Percentiles rank a stretch among this genome's conserved stretches.
These are phyloP conservation scores for Rhizopogon vesiculosus DNA, from an alignment of 768 basidiomycete species.

Conservation along the genomic window DNA sequence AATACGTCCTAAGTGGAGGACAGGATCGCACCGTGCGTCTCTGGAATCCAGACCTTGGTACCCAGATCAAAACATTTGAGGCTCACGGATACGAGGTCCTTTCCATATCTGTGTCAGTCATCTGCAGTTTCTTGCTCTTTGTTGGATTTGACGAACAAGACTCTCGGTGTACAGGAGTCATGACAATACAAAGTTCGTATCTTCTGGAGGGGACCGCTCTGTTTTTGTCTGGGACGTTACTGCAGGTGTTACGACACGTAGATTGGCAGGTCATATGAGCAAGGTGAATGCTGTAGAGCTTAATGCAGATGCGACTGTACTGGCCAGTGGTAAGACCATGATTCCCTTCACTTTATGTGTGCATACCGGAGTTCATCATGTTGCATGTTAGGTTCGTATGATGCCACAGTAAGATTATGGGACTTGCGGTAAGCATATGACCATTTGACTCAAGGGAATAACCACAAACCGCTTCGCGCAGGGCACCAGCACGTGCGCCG, in stretches of 20 bases:
- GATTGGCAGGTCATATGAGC: constrained; percentile 85
- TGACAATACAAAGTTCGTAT: constrained; percentile 93
- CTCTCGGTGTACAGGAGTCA: constrained; percentile 51
- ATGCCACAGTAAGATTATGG: constrained; percentile 89
- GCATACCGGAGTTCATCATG: background rate
- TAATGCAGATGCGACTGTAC: constrained; percentile 79
- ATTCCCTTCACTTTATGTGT: background rate
- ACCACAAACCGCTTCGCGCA: constrained; percentile 17
- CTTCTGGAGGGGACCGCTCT: constrained; percentile 89
- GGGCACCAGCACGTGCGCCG: constrained; percentile 73
- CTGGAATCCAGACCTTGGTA: constrained; percentile 84
- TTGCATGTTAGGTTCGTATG: constrained; percentile 71
- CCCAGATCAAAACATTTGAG: constrained; percentile 87
- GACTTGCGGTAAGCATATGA: constrained; percentile 65
- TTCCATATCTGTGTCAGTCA: constrained; percentile 77
- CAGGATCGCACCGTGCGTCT: constrained; percentile 86
- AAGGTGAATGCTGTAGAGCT: constrained; percentile 91
- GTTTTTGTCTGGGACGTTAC: constrained; percentile 97
- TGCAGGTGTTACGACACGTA: constrained; percentile 75
- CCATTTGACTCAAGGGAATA: background rate
- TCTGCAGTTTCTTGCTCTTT: background rate
- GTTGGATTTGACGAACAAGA: background rate
- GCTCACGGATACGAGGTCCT: constrained; percentile 97
- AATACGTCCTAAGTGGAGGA: constrained; percentile 90
- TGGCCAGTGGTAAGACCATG: constrained; percentile 71